Evolutionary conservation across 768 basidiomycete species (phyloP).

Genomic region (Lactarius deliciosus): DNA sequence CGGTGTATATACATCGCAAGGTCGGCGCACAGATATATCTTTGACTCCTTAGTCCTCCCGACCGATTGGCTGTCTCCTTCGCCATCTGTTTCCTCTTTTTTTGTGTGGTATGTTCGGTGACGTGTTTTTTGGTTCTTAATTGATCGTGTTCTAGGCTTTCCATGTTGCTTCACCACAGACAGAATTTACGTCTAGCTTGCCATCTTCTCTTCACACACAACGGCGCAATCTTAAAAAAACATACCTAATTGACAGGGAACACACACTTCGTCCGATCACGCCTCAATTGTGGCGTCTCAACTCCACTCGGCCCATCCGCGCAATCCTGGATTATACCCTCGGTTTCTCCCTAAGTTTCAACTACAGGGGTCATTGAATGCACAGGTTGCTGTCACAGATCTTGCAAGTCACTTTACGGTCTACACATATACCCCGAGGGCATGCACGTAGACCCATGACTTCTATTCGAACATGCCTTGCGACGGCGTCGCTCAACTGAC

Average conservation of each 20-base stretch:
- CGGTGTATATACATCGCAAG: not conserved
- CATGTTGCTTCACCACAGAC: not conserved
- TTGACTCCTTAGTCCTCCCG: not conserved
- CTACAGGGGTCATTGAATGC: not conserved
- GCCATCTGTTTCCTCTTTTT: not conserved
- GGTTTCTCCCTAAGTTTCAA: not conserved
- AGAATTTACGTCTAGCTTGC: constrained; percentile 1
- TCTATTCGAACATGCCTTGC: not conserved
- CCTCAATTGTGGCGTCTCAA: constrained; percentile 5
- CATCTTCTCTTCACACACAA: constrained; percentile 2
- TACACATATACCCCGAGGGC: not conserved
- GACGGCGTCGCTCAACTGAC: not conserved
- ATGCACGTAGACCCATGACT: not conserved
- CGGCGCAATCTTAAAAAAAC: not conserved
- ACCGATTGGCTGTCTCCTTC: not conserved
- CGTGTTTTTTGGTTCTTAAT: not conserved
- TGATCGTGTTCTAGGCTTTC: not conserved
- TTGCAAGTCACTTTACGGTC: not conserved
- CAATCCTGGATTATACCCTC: not conserved
- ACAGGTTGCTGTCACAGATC: not conserved
- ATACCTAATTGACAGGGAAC: not conserved
- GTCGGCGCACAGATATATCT: not conserved
- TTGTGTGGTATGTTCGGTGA: not conserved
- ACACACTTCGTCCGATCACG: constrained; percentile 9
- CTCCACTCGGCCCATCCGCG: not conserved